Evolutionary conservation across 352 stramenopile species (phyloP), one percentile per base, ranked within the genome.

Genomic region (Globisporangium middletonii): DNA sequence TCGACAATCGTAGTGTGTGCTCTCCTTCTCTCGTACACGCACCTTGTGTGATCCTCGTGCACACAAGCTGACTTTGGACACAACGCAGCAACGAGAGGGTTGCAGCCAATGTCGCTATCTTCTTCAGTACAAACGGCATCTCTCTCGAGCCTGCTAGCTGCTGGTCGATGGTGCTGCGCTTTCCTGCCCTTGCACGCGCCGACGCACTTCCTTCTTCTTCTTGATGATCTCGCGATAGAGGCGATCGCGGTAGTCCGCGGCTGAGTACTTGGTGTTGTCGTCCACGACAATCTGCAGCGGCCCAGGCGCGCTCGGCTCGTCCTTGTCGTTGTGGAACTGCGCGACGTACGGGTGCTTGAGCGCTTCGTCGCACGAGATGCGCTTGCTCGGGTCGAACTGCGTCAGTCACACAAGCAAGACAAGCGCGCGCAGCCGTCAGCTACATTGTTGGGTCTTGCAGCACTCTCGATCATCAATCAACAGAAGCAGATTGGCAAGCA

Each of bases 311-410:
- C 72, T 78, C 26, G 86, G 79, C 58, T 98, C 95, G 55, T 98
- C 86, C 65, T 97, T 95, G n/a, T 92, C 80, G 59, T 97, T 95
- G 73, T 98, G 94, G 68, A 98, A 98, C 63, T 98, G 88, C 19
- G 86, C 77, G 42, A 98, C 88, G 69, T 97, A 99, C 42, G 92
- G 75, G 60, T 99, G 93, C 60, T 91, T 88, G 60, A 98, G 72
- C 13, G 92, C 87, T 27, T 94, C 84, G 33, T 86, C 75, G 15
- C 83, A 84, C 26, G 89, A 79, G 35, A 96, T 89, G 44, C 95
- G 82, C 66, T 97, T 97, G 47, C 68, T 80, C 8, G 93, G 94
- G 67, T 98, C 90, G 65, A 98, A 98, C 75, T 96, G 65, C 43
- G 8, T 1, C 4, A 26, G n/a, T 13, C 42, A 57, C 7, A 11